These are phyloP conservation scores for Polyrhizophydium stewartii DNA, from an alignment of 371 early-diverging fungal species.

Conservation along the genomic window DNA sequence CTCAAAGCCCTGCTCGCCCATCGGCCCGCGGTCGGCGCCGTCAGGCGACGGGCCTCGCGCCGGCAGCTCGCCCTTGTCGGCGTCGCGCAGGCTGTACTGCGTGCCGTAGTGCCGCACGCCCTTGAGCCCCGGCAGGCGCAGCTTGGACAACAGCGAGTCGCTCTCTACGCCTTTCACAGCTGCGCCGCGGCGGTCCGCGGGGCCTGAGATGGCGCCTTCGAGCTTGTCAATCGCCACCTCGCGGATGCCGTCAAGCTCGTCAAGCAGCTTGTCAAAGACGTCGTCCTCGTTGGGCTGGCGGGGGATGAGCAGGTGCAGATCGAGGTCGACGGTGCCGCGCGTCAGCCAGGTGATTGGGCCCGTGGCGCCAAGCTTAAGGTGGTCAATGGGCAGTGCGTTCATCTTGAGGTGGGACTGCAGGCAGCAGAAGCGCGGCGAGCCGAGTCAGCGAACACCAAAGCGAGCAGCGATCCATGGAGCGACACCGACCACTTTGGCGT, in stretches of 20 bases:
- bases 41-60: no score
- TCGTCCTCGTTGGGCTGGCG: constrained; percentile 23
- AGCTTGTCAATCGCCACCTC: constrained; percentile 76
- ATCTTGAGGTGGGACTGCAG: constrained; percentile 81
- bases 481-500: constrained; percentile 26
- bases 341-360: constrained; percentile 96
- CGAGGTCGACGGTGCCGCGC: constrained; percentile 80
- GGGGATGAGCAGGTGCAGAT: constrained; percentile 42
- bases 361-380: constrained; percentile 77
- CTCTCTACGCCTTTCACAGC: no score
- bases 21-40: neutral
- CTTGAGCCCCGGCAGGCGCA: no score
- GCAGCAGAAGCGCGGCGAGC: no score
- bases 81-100: neutral
- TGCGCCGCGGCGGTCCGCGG: constrained; percentile 10
- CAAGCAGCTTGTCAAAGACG: constrained; percentile 26
- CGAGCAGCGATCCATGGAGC: neutral
- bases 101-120: no score
- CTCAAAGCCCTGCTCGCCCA: neutral
- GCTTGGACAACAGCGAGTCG: no score
- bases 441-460: no score
- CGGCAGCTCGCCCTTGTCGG: neutral
- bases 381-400: constrained; percentile 87
- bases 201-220: constrained; percentile 49
- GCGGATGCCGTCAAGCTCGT: constrained; percentile 61